Percentiles rank a stretch among this genome's conserved stretches.
Evolutionary conservation across 306 rosid genomes (phyloP).

Genomic region (Prunus armeniaca): DNA sequence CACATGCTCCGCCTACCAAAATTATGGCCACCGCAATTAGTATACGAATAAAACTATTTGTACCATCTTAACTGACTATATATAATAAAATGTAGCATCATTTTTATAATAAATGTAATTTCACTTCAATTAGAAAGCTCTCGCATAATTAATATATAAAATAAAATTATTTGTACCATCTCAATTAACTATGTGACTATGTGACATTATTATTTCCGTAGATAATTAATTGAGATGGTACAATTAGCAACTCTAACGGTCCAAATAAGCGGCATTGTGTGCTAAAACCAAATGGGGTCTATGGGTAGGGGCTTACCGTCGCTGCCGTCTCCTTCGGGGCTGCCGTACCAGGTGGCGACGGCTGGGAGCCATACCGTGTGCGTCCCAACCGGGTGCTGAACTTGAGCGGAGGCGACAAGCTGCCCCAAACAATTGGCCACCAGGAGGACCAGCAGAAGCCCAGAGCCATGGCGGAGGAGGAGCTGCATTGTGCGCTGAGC

Average conservation of each 20-base stretch:
- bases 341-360: conserved; percentile 92
- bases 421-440: not conserved
- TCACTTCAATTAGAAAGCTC: too few species aligned
- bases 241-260: not conserved
- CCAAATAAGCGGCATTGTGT: not conserved
- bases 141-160: too few species aligned
- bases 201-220: not conserved
- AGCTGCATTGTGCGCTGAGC: conserved; percentile 42
- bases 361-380: conserved; percentile 65
- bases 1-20: conserved; percentile 83
- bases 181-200: not conserved
- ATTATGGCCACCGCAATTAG: not conserved
- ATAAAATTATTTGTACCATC: not conserved
- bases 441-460: conserved; percentile 7
- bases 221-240: not conserved
- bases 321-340: conserved; percentile 96
- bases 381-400: conserved; percentile 21
- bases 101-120: too few species aligned
- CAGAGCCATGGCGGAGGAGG: conserved; percentile 11
- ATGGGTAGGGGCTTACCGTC: conserved; percentile 44
- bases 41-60: not conserved
- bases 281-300: not conserved
- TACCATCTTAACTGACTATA: not conserved
- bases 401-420: conserved; percentile 7
- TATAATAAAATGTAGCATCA: too few species aligned